Conservation (phyloP, 108 stramenopile genomes). For the Fragilariopsis cylindrus region DNA sequence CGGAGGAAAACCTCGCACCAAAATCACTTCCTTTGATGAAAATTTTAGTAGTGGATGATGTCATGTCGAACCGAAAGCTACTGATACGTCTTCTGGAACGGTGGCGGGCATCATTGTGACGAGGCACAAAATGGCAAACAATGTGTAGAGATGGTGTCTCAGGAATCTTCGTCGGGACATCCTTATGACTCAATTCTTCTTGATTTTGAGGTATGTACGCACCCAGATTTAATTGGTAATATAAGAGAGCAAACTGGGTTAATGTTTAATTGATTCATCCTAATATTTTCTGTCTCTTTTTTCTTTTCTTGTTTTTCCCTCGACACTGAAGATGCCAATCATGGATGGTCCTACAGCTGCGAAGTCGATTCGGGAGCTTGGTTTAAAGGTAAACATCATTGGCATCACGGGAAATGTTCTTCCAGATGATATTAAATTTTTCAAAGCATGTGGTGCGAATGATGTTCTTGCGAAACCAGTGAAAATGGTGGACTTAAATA, state of each 20-base stretch:
- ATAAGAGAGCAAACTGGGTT: not conserved
- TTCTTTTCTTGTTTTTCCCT: too few relatives aligned
- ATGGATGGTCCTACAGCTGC: conserved; percentile 46
- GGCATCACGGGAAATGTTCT: conserved; percentile 52
- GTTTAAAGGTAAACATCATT: conserved; percentile 26
- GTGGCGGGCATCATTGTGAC: conserved; percentile 32
- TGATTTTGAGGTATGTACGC: conserved; percentile 33
- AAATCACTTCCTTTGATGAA: not conserved
- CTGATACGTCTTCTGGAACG: conserved; percentile 37
- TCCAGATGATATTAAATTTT: conserved; percentile 37
- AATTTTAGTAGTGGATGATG: conserved; percentile 43
- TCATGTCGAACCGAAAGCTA: conserved; percentile 41
- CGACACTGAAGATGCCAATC: conserved; percentile 36
- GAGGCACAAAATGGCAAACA: conserved; percentile 42
- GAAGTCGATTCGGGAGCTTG: conserved; percentile 37
- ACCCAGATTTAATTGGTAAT: not conserved
- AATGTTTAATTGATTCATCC: conserved; percentile 26
- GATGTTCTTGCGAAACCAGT: conserved; percentile 41
- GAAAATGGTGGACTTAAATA: conserved; percentile 18
- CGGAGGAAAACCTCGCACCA: not conserved
- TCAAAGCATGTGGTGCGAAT: conserved; percentile 39
- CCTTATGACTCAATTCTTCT: conserved; percentile 37
- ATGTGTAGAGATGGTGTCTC: conserved; percentile 29
- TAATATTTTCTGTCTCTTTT: conserved; percentile 32
- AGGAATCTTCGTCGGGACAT: not conserved